phyloP scores from a whole-genome alignment of 257 asterid genomes.

The Handroanthus guayacan region DNA sequence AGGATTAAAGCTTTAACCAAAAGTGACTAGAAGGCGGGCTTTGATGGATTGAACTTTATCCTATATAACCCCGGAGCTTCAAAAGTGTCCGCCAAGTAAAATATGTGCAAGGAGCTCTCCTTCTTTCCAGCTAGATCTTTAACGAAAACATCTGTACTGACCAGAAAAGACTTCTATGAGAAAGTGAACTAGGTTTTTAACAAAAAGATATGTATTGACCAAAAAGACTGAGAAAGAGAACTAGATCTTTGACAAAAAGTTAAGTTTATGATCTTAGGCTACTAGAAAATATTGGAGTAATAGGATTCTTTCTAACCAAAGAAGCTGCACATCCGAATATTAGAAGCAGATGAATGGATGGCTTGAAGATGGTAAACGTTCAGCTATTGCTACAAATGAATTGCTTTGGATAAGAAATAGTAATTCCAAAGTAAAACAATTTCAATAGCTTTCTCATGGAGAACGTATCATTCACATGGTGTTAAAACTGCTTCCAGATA shows the following conservation, averaged over 20 bases:
- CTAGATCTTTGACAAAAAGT: neutral
- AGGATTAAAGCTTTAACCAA: no score
- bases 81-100: no score
- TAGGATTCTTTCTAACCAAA: neutral
- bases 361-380: neutral
- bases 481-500: neutral
- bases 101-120: no score
- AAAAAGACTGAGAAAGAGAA: neutral
- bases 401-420: neutral
- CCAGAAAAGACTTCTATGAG: no score
- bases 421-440: neutral
- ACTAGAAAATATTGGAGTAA: neutral
- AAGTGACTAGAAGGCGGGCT: no score
- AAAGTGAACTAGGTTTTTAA: no score
- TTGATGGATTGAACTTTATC: no score
- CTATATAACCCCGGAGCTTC: no score
- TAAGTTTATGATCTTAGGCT: neutral
- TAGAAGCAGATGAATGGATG: no score
- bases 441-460: neutral
- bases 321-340: constrained; percentile 2
- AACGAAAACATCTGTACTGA: no score
- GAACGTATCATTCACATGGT: neutral
- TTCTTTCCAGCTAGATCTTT: no score
- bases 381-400: neutral
- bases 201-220: no score